phyloP scores from a whole-genome alignment of 2,329 filamentous ascomycete species.

The Alternaria postmessia region DNA sequence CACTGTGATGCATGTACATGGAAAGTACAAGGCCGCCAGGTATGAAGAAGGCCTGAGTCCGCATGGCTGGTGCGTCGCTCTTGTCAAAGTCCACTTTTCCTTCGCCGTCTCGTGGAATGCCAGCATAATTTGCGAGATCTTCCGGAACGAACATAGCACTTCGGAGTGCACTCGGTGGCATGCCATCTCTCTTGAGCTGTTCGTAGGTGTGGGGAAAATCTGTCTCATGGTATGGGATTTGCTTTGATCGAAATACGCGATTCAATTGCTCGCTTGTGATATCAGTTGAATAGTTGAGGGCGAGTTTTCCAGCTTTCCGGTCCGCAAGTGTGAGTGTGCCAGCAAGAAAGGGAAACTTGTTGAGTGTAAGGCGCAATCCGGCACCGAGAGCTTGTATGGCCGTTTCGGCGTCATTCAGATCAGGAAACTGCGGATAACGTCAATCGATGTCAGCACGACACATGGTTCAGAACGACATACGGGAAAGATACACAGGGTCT shows the following conservation, averaged over 20 bases:
- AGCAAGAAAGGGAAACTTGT: conserved; percentile 41
- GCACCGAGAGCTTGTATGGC: conserved; percentile 36
- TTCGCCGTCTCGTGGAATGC: conserved; percentile 38
- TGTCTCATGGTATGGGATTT: conserved; percentile 22
- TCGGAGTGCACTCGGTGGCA: conserved; percentile 45
- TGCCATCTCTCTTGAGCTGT: conserved; percentile 40
- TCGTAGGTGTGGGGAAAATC: conserved; percentile 39
- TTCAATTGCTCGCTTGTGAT: conserved; percentile 26
- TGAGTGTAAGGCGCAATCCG: conserved; percentile 36
- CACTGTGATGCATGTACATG: conserved; percentile 44
- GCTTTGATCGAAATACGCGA: conserved; percentile 33
- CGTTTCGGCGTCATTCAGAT: conserved; percentile 35
- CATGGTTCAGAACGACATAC: conserved; percentile 16
- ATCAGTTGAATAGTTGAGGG: conserved; percentile 36
- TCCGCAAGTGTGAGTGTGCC: conserved; percentile 40
- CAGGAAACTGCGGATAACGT: conserved; percentile 31
- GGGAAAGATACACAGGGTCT: conserved; percentile 42
- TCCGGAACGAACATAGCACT: conserved; percentile 41
- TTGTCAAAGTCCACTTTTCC: conserved; percentile 37
- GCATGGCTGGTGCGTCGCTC: conserved; percentile 40
- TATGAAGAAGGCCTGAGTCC: conserved; percentile 46
- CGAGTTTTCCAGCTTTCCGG: conserved; percentile 33
- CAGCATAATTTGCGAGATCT: conserved; percentile 37
- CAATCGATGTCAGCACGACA: background rate
- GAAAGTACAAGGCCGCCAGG: conserved; percentile 47